Evolutionary conservation across 2,329 filamentous ascomycete genomes (phyloP), one percentile per base, ranked within the genome.

Genomic region (Plenodomus tracheiphilus): DNA sequence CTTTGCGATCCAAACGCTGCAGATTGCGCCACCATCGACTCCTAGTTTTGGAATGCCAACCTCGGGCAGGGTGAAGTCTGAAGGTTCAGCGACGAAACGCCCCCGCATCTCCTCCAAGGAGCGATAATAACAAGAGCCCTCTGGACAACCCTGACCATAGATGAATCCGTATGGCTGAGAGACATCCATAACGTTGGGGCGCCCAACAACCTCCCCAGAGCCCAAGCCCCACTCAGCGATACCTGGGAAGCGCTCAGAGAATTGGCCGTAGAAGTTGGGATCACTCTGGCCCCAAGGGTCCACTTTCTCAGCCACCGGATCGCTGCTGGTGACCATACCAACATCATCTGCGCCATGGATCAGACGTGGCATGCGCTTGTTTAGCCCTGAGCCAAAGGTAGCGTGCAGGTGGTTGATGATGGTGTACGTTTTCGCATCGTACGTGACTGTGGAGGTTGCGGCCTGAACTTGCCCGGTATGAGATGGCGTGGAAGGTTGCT

Each of bases 1-100:
- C 67, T 96, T 97, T 30, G 92, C 90, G 56, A 97, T 86, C 93
- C 93, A 97, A 3, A 96, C 85, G 35, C 86, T 85, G 58, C 85
- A 89, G 16, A 94, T 81, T 2, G 87, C 84, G 53, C 94, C 88
- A 0, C 79, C 81, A 43, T 86, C 78, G 51, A 85, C 81, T 2
- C 86, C 85, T 16, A 96, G 81, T 43, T 84, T 84, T 2, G 92
- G 92, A 21, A 97, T 89, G 35, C 91, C 91, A 20, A 83, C 77
- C 52, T 85, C 79, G 6, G 84, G 85, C 43, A 85, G 80, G 11
- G 84, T 80, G 16, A 85, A 76, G 17, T 82, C 80, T 16, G 80
- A 79, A 7, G 85, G 83, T 40, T 81, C 77, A 17, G 79, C 81
- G 25, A 97, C 76, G 59, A 91, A 93, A 16, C 86, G 85, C 15